phyloP scores from a whole-genome alignment of 768 basidiomycete species.

The Suillus subaureus region DNA sequence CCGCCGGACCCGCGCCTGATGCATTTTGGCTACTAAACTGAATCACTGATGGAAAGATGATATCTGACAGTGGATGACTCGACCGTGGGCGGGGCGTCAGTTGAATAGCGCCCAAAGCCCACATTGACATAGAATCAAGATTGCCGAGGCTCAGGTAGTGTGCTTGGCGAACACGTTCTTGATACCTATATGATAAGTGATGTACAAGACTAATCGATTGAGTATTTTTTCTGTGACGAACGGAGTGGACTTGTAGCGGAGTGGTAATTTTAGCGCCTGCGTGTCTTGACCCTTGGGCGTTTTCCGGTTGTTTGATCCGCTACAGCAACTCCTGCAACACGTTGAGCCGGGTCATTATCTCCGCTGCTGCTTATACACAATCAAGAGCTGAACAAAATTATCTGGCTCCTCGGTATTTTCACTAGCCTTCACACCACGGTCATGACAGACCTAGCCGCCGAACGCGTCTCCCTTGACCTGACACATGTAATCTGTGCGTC shows the following conservation, averaged over 20 bases:
- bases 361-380: not conserved
- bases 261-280: not conserved
- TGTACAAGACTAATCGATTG: too few species aligned
- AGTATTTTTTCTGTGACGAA: too few species aligned
- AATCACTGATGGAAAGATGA: not conserved
- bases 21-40: not conserved
- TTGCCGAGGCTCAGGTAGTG: not conserved
- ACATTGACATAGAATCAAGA: not conserved
- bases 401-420: not conserved
- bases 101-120: not conserved
- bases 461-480: constrained; percentile 55
- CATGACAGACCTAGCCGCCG: constrained; percentile 13
- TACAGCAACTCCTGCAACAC: not conserved
- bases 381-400: not conserved
- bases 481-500: constrained; percentile 65
- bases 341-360: not conserved
- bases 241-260: not conserved
- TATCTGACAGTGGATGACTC: not conserved
- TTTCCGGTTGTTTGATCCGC: not conserved
- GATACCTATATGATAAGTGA: not conserved
- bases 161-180: not conserved
- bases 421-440: not conserved
- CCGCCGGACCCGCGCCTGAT: not conserved
- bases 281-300: not conserved
- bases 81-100: not conserved